Evolutionary conservation across 305 asterid genomes (phyloP).

Genomic region (Fraxinus velutina): DNA sequence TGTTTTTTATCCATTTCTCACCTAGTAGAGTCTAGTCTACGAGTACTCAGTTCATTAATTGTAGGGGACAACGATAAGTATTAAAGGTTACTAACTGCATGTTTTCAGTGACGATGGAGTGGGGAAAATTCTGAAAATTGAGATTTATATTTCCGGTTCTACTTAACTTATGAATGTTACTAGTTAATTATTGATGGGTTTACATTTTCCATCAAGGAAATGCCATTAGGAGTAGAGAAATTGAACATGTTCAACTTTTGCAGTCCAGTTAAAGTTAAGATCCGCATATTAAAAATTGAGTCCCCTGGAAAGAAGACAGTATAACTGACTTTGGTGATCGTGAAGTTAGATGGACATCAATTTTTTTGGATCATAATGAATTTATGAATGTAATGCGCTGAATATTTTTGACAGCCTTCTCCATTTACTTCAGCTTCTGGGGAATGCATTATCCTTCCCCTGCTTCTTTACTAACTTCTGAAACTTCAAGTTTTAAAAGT

Average conservation of each 20-base stretch:
- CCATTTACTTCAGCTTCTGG: neutral
- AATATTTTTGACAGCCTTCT: neutral
- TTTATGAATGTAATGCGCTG: neutral
- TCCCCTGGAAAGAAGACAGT: neutral
- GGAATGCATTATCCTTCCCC: neutral
- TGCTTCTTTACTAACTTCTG: neutral
- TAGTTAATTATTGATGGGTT: neutral
- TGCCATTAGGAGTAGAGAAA: neutral
- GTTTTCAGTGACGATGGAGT: neutral
- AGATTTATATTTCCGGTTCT: neutral
- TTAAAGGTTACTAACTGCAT: neutral
- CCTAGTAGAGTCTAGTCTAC: neutral
- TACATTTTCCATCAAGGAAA: neutral
- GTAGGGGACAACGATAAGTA: neutral
- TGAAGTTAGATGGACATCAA: neutral
- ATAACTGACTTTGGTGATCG: neutral
- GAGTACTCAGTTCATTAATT: neutral
- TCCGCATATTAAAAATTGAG: neutral
- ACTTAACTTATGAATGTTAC: neutral
- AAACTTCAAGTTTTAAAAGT: neutral
- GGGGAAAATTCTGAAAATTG: neutral
- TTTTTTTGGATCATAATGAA: neutral
- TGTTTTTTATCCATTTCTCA: neutral
- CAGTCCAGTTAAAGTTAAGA: neutral
- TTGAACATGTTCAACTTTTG: neutral